These are phyloP conservation scores for Claviceps maximensis DNA, from an alignment of 2,329 filamentous ascomycete species.

Conservation along the genomic window DNA sequence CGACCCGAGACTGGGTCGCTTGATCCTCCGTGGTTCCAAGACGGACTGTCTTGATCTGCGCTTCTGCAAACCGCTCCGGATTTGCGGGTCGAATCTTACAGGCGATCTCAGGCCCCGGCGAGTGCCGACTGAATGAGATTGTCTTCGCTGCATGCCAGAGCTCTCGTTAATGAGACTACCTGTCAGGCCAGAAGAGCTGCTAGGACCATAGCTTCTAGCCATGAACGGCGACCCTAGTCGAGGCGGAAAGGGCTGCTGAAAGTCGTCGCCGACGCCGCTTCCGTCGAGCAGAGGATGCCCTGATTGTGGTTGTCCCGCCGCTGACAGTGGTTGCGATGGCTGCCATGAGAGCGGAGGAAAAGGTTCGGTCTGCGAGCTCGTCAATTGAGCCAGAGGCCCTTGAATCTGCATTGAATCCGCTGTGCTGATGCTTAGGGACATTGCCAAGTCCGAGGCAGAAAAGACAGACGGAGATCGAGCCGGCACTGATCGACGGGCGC, in stretches of 20 bases:
- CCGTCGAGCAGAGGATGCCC: background rate
- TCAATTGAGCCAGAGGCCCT: conserved; percentile 47
- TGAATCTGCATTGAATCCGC: conserved; percentile 51
- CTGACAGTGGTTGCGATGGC: background rate
- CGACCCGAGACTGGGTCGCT: conserved; percentile 40
- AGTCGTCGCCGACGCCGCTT: conserved; percentile 12
- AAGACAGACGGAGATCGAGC: conserved; percentile 36
- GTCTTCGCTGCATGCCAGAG: conserved; percentile 26
- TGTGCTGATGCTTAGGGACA: conserved; percentile 50
- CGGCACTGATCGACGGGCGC: conserved; percentile 35
- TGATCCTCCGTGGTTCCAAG: conserved; percentile 33
- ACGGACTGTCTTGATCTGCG: conserved; percentile 34
- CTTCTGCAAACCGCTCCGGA: conserved; percentile 41
- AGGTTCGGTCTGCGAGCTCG: conserved; percentile 24
- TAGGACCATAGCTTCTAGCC: conserved; percentile 48
- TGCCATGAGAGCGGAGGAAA: background rate
- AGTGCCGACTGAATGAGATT: conserved; percentile 36
- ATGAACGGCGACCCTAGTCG: conserved; percentile 42
- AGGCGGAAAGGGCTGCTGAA: conserved; percentile 9
- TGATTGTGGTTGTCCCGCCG: conserved; percentile 2
- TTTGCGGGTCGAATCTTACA: conserved; percentile 31
- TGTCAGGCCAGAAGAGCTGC: conserved; percentile 37
- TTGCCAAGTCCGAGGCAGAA: conserved; percentile 46
- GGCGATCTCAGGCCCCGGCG: conserved; percentile 41
- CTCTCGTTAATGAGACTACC: conserved; percentile 19